phyloP scores from a whole-genome alignment of 768 basidiomycete species.

The Russula ochroleuca region DNA sequence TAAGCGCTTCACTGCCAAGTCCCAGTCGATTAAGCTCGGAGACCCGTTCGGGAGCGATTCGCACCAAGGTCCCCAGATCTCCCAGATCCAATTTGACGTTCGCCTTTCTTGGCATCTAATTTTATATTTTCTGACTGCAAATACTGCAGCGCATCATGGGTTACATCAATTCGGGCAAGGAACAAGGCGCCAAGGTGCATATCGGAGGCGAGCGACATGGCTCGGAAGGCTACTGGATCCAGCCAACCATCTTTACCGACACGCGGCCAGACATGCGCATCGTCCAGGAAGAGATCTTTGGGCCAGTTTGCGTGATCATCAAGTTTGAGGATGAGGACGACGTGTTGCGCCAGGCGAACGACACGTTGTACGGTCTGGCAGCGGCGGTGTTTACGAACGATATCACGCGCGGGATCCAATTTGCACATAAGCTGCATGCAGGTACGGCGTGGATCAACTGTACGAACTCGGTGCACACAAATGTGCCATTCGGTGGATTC shows the following conservation, averaged over 20 bases:
- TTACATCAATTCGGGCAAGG: constrained; percentile 58
- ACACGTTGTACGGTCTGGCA: constrained; percentile 82
- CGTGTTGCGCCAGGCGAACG: constrained; percentile 72
- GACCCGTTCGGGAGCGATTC: constrained; percentile 59
- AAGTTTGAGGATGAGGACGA: constrained; percentile 63
- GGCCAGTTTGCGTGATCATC: constrained; percentile 61
- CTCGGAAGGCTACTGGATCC: constrained; percentile 55
- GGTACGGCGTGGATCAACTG: constrained; percentile 74
- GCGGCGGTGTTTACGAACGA: constrained; percentile 82
- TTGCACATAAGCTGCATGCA: constrained; percentile 71
- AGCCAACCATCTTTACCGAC: constrained; percentile 62
- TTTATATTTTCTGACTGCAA: not conserved
- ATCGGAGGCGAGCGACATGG: constrained; percentile 52
- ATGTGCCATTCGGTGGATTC: constrained; percentile 62
- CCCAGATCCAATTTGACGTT: constrained; percentile 68
- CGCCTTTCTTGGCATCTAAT: constrained; percentile 29
- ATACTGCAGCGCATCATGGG: constrained; percentile 48
- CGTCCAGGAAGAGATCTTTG: constrained; percentile 58
- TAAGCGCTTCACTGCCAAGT: constrained; percentile 49
- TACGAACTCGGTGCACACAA: constrained; percentile 38
- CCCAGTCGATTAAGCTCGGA: constrained; percentile 56
- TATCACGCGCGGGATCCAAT: constrained; percentile 65
- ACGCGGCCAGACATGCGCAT: constrained; percentile 53
- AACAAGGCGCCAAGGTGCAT: constrained; percentile 55
- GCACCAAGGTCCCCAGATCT: constrained; percentile 77